phyloP scores from a whole-genome alignment of 1,284 basidiomycete genomes.

The Cryptococcus depauperatus region DNA sequence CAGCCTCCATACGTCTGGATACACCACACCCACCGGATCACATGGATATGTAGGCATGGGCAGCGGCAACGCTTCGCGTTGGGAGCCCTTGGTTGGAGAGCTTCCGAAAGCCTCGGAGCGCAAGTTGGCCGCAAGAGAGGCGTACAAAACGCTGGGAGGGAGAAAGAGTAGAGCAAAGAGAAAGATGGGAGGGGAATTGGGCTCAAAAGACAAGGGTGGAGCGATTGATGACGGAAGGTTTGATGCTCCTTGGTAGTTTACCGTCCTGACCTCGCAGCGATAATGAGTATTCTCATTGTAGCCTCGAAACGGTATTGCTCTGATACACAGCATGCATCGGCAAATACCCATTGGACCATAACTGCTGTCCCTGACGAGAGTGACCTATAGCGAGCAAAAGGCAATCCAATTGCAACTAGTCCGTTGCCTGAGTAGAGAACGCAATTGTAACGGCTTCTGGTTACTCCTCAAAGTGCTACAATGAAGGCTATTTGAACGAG shows the following conservation, averaged over 20 bases:
- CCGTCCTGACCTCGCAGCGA: too few relatives aligned
- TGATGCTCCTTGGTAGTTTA: slow-evolving; percentile 41
- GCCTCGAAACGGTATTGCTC: too few relatives aligned
- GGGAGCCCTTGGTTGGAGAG: slow-evolving; percentile 18
- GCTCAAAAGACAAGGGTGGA: slow-evolving; percentile 35
- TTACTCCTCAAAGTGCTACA: too few relatives aligned
- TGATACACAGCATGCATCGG: too few relatives aligned
- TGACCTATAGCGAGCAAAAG: too few relatives aligned
- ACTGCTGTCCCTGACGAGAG: too few relatives aligned
- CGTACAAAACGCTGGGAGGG: slow-evolving; percentile 80
- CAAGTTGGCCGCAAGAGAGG: slow-evolving; percentile 73
- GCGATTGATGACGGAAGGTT: slow-evolving; percentile 38
- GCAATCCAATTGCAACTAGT: too few relatives aligned
- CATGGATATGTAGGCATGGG: slow-evolving; percentile 36
- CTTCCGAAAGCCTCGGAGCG: slow-evolving; percentile 27
- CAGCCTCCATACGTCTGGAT: slow-evolving; percentile 52
- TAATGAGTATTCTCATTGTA: too few relatives aligned
- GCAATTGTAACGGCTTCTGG: too few relatives aligned
- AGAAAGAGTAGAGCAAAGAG: slow-evolving; percentile 60
- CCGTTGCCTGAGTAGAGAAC: too few relatives aligned
- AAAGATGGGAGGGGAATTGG: slow-evolving; percentile 46
- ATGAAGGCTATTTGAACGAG: too few relatives aligned
- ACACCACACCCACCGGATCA: slow-evolving; percentile 58
- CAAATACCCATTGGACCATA: too few relatives aligned
- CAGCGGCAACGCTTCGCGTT: slow-evolving; percentile 30